phyloP scores from a whole-genome alignment of 1,139 yeast genomes.

The Magnusiomyces fungicola region DNA sequence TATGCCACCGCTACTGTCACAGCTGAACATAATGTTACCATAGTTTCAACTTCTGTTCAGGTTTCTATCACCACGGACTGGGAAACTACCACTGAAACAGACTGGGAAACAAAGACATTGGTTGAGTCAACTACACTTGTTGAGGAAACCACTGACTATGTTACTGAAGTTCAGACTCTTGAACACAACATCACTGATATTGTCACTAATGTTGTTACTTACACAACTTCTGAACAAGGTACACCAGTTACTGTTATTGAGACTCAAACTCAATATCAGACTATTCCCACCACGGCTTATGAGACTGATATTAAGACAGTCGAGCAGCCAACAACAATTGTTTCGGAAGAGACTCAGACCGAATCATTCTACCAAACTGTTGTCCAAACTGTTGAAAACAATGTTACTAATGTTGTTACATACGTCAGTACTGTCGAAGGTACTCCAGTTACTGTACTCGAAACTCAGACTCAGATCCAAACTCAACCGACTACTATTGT shows the following conservation, averaged over 20 bases:
- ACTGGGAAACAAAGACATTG: neutral
- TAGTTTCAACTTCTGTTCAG: neutral
- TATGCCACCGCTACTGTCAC: neutral
- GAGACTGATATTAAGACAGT: neutral
- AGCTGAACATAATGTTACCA: neutral
- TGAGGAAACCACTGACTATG: neutral
- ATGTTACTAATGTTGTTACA: neutral
- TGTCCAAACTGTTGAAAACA: conserved; percentile 4
- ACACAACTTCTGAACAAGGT: neutral
- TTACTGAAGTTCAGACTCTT: conserved; percentile 1
- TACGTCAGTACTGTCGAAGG: neutral
- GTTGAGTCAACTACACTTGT: conserved; percentile 2
- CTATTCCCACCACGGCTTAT: neutral
- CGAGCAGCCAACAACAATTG: conserved; percentile 5
- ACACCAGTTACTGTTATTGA: neutral
- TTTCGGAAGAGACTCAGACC: neutral
- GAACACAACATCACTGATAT: neutral
- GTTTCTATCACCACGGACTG: neutral
- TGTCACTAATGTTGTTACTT: neutral
- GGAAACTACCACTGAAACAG: neutral
- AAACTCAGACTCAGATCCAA: neutral
- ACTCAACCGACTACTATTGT: neutral
- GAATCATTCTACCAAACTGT: neutral
- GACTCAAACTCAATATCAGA: neutral
- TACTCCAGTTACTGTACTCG: neutral